phyloP scores from a whole-genome alignment of 2,329 filamentous ascomycete species.

The Apiospora koreana region DNA sequence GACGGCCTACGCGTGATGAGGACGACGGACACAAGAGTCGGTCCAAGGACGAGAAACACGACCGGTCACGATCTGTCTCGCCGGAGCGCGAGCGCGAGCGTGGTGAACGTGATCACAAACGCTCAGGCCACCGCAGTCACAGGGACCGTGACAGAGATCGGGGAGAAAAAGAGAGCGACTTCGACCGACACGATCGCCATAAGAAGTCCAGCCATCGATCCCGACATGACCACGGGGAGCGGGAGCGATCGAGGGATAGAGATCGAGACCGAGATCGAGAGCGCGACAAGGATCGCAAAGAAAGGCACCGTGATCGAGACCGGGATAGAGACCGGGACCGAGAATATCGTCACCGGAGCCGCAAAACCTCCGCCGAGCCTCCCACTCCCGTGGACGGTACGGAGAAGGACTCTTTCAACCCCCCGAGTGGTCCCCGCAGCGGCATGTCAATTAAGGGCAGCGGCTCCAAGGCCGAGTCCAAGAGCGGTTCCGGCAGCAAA shows the following conservation, averaged over 20 bases:
- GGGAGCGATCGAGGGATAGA: constrained; percentile 37
- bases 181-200: constrained; percentile 26
- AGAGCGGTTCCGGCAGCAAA: constrained; percentile 29
- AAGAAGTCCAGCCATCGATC: constrained; percentile 39
- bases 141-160: constrained; percentile 39
- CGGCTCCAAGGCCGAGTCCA: constrained; percentile 38
- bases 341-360: constrained; percentile 33
- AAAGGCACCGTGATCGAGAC: constrained; percentile 34
- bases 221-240: constrained; percentile 38
- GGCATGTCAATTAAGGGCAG: constrained; percentile 30
- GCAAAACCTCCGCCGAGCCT: constrained; percentile 34
- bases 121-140: background rate
- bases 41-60: constrained; percentile 43
- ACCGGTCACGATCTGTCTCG: constrained; percentile 66
- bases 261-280: constrained; percentile 40
- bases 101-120: constrained; percentile 32
- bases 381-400: constrained; percentile 33
- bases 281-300: constrained; percentile 34
- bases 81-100: constrained; percentile 46
- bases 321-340: constrained; percentile 36
- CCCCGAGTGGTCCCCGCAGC: constrained; percentile 41
- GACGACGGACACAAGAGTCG: constrained; percentile 40
- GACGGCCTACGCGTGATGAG: constrained; percentile 46
- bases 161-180: constrained; percentile 43
- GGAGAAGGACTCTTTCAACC: constrained; percentile 41